These are phyloP conservation scores for Pestalotiopsis sp. DNA, from an alignment of 2,329 filamentous ascomycete genomes.

Conservation along the genomic window DNA sequence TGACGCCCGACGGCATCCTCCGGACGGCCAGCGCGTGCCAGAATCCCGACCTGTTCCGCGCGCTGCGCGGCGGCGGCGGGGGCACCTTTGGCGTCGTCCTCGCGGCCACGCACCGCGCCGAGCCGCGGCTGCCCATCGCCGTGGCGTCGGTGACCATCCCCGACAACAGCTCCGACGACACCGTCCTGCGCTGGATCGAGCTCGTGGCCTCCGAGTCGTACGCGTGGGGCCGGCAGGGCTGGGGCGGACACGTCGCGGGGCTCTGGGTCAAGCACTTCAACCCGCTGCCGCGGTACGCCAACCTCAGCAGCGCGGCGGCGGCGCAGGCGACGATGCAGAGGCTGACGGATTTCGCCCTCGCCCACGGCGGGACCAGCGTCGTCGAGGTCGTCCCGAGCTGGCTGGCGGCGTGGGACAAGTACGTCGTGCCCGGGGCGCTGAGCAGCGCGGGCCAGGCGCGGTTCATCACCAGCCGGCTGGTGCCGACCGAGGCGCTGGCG, in stretches of 20 bases:
- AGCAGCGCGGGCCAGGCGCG: slow-evolving; percentile 20
- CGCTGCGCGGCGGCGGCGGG: slow-evolving; percentile 50
- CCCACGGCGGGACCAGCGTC: slow-evolving; percentile 21
- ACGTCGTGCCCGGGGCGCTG: slow-evolving; percentile 19
- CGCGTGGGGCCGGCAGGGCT: slow-evolving; percentile 25
- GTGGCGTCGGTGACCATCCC: slow-evolving; percentile 28
- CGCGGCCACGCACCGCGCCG: slow-evolving; percentile 44
- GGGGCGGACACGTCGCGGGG: slow-evolving; percentile 26
- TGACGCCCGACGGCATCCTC: slow-evolving; percentile 25
- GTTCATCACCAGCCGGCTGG: slow-evolving; percentile 21
- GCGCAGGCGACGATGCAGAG: slow-evolving; percentile 20
- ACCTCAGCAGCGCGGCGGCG: slow-evolving; percentile 18
- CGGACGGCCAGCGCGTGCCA: slow-evolving; percentile 34
- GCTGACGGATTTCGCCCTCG: slow-evolving; percentile 21
- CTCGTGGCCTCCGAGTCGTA: slow-evolving; percentile 22
- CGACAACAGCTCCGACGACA: slow-evolving; percentile 26
- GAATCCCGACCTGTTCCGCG: slow-evolving; percentile 51
- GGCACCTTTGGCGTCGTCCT: slow-evolving; percentile 48
- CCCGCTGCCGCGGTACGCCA: slow-evolving; percentile 21
- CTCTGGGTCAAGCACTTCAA: slow-evolving; percentile 26
- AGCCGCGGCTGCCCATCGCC: slow-evolving; percentile 37
- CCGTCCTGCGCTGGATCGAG: slow-evolving; percentile 33
- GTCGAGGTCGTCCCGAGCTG: slow-evolving; percentile 24
- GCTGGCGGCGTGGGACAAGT: slow-evolving; percentile 25
- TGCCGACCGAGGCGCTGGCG: slow-evolving; percentile 21